Percentiles rank a stretch among this genome's conserved stretches.
Conservation (phyloP, 805 yeast species). For the Cyberlindnera galapagoensis region DNA sequence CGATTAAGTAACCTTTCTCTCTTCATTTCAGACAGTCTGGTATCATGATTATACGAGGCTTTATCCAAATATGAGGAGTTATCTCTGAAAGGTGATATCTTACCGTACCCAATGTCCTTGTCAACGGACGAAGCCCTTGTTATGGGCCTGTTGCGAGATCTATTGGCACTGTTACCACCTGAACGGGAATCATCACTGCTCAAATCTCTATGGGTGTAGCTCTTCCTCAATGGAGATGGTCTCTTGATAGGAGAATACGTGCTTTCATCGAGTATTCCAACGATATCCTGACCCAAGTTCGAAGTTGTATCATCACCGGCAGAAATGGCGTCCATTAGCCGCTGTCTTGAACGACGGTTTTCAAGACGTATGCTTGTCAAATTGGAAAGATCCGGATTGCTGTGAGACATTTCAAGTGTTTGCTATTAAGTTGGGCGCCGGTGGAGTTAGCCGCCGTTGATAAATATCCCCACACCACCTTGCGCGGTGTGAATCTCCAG, state of each 20-base stretch:
- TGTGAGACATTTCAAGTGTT: background rate
- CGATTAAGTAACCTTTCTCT: constrained; percentile 10
- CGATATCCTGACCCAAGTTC: background rate
- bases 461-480: no score
- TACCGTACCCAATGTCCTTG: constrained; percentile 1
- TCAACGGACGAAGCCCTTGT: constrained; percentile 3
- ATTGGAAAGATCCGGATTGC: constrained; percentile 18
- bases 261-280: constrained; percentile 6
- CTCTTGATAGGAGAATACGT: constrained; percentile 9
- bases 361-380: constrained; percentile 16
- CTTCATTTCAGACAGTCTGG: constrained; percentile 11
- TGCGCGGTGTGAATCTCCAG: no score
- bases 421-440: no score
- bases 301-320: constrained; percentile 4
- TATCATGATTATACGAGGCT: constrained; percentile 6
- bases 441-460: no score
- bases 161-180: background rate
- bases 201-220: constrained; percentile 1
- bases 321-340: constrained; percentile 4
- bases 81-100: constrained; percentile 3
- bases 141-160: no score
- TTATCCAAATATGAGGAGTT: constrained; percentile 15
- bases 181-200: background rate
- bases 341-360: constrained; percentile 15
- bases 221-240: constrained; percentile 10